Conservation (phyloP, 139 green algal genomes). For the Chlorella sorokiniana region DNA sequence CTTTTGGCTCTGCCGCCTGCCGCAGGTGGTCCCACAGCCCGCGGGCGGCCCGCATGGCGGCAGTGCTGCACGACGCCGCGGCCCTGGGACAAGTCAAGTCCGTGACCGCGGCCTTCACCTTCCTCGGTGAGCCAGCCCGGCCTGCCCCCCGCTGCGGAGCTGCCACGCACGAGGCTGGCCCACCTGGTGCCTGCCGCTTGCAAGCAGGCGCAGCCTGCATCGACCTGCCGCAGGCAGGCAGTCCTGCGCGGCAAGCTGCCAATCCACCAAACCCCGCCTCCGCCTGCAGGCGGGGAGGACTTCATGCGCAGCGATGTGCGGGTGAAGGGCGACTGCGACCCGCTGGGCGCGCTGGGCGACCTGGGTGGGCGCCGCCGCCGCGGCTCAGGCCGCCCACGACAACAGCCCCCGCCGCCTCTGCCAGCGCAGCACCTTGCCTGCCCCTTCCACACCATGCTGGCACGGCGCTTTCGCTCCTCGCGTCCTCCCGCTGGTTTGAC, state of each 20-base stretch:
- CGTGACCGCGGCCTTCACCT: constrained; percentile 39
- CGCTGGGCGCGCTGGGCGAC: constrained; percentile 33
- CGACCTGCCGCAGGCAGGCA: not conserved
- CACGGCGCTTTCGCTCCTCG: too few species aligned
- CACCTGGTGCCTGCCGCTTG: not conserved
- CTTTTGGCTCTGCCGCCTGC: not conserved
- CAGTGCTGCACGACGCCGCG: constrained; percentile 3
- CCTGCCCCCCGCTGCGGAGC: too few species aligned
- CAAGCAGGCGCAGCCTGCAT: not conserved
- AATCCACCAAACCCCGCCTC: not conserved
- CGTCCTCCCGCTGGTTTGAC: too few species aligned
- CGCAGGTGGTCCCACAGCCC: constrained; percentile 19
- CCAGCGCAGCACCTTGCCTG: not conserved
- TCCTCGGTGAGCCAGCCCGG: constrained; percentile 5
- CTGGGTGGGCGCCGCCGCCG: constrained; percentile 17
- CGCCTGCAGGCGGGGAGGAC: not conserved
- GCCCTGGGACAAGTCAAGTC: constrained; percentile 29
- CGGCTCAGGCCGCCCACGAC: not conserved
- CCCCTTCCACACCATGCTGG: not conserved
- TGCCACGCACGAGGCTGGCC: not conserved
- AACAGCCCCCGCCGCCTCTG: not conserved
- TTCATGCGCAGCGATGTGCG: constrained; percentile 29
- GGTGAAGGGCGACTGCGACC: constrained; percentile 6
- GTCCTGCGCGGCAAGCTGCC: not conserved
- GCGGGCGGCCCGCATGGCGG: constrained; percentile 20